A percentile compares a stretch with the other conserved stretches of the same genome.
Conservation (phyloP, 1,284 basidiomycete genomes). For the Tetrapyrgos nigripes region DNA sequence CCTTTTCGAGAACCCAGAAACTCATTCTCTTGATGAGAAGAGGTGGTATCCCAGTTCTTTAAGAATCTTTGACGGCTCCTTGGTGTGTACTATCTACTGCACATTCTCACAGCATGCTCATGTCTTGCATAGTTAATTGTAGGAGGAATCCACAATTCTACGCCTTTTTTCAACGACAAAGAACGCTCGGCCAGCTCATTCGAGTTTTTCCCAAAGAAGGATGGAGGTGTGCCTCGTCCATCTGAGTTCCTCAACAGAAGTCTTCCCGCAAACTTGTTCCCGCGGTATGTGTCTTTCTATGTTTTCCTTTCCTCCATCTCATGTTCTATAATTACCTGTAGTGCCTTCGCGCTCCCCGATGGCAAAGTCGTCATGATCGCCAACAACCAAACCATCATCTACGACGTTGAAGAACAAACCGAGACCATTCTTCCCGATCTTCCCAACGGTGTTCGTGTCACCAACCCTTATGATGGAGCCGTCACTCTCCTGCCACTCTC, state of each 20-base stretch:
- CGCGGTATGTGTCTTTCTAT: constrained; percentile 26
- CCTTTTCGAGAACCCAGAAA: constrained; percentile 45
- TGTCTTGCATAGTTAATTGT: constrained; percentile 47
- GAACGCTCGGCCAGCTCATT: constrained; percentile 15
- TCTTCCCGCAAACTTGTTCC: constrained; percentile 51
- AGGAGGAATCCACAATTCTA: constrained; percentile 44
- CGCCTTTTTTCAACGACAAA: constrained; percentile 30
- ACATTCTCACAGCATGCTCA: too few relatives aligned
- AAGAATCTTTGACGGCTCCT: constrained; percentile 48
- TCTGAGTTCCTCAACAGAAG: constrained; percentile 33
- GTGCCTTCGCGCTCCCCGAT: constrained; percentile 18
- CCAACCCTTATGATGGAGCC: constrained; percentile 54
- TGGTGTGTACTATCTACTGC: constrained; percentile 13
- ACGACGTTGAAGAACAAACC: constrained; percentile 49
- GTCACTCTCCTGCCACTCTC: constrained; percentile 55
- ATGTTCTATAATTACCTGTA: background rate
- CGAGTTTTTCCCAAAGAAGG: constrained; percentile 20
- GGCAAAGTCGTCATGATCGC: constrained; percentile 19
- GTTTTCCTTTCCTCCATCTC: background rate
- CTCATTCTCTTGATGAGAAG: constrained; percentile 41
- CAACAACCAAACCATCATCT: constrained; percentile 41
- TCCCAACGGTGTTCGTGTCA: constrained; percentile 30
- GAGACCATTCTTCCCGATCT: constrained; percentile 22
- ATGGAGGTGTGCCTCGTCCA: constrained; percentile 7
- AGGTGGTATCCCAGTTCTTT: constrained; percentile 53